These are phyloP conservation scores for Aspergillus fijiensis DNA, from an alignment of 2,329 filamentous ascomycete genomes.

Conservation along the genomic window DNA sequence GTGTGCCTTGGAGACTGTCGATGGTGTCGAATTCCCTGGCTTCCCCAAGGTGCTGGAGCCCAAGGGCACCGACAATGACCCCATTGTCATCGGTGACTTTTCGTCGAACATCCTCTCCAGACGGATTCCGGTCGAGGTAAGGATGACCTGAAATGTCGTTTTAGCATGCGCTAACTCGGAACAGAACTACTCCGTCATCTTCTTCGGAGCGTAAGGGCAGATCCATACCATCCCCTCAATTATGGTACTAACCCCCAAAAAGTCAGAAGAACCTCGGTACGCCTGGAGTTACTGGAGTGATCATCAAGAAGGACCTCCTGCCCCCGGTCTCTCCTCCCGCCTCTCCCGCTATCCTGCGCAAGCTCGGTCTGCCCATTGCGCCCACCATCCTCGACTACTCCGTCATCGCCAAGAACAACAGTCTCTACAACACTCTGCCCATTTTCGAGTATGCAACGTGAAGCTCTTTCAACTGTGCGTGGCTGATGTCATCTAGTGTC, in stretches of 20 bases:
- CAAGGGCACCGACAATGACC: slow-evolving; percentile 57
- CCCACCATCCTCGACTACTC: slow-evolving; percentile 81
- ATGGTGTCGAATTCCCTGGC: slow-evolving; percentile 82
- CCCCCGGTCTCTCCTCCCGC: slow-evolving; percentile 66
- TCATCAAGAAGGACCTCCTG: slow-evolving; percentile 78
- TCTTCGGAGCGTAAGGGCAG: slow-evolving; percentile 55
- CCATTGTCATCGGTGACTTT: slow-evolving; percentile 88
- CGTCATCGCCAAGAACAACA: slow-evolving; percentile 87
- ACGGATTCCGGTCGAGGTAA: slow-evolving; percentile 22
- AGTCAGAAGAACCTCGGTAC: slow-evolving; percentile 87
- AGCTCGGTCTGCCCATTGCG: slow-evolving; percentile 56
- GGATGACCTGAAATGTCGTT: neutral
- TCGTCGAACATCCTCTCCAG: slow-evolving; percentile 88
- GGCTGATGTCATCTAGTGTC: slow-evolving; percentile 57
- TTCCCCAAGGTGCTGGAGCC: slow-evolving; percentile 65
- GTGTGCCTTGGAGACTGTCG: slow-evolving; percentile 44
- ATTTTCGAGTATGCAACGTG: slow-evolving; percentile 60
- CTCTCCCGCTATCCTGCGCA: slow-evolving; percentile 66
- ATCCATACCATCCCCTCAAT: neutral
- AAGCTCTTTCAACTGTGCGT: too few species aligned
- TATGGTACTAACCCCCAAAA: slow-evolving; percentile 16
- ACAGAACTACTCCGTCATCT: slow-evolving; percentile 68
- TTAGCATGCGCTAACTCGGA: slow-evolving; percentile 1
- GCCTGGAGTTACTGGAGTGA: slow-evolving; percentile 80
- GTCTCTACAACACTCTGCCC: slow-evolving; percentile 90